phyloP scores from a whole-genome alignment of 2,329 filamentous ascomycete genomes.

The Phyllosticta capitalensis region DNA sequence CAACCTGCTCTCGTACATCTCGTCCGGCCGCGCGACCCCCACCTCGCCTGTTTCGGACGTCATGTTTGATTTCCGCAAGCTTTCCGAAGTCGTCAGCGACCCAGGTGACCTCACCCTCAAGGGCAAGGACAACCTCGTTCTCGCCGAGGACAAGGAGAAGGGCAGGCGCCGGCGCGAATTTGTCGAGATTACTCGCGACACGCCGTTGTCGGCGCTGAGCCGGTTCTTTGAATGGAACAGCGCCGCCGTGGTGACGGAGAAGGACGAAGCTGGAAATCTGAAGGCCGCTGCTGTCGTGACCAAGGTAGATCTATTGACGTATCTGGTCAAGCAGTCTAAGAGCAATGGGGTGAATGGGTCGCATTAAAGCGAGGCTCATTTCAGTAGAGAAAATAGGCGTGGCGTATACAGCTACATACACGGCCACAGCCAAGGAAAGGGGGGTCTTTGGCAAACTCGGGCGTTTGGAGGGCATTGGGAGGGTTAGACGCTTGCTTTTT shows the following conservation, averaged over 20 bases:
- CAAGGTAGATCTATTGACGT: slow-evolving; percentile 90
- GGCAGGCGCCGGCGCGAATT: slow-evolving; percentile 50
- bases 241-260: slow-evolving; percentile 86
- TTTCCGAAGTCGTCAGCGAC: slow-evolving; percentile 80
- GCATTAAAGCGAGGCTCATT: not conserved
- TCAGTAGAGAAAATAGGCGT: not conserved
- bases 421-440: not conserved
- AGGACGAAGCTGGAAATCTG: slow-evolving; percentile 43
- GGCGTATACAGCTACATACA: too few species aligned
- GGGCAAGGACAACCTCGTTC: slow-evolving; percentile 9
- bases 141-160: slow-evolving; percentile 9
- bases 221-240: slow-evolving; percentile 98
- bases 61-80: slow-evolving; percentile 91
- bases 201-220: slow-evolving; percentile 71
- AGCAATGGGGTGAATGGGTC: slow-evolving; percentile 2
- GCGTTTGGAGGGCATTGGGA: slow-evolving; percentile 1
- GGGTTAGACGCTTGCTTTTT: not conserved
- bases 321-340: slow-evolving; percentile 64
- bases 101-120: slow-evolving; percentile 49
- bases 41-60: slow-evolving; percentile 70
- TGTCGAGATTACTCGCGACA: slow-evolving; percentile 89
- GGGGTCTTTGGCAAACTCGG: not conserved
- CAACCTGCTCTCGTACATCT: slow-evolving; percentile 86
- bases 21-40: slow-evolving; percentile 66
- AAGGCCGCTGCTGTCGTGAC: slow-evolving; percentile 88